Evolutionary conservation across 1,284 basidiomycete species (phyloP).

Genomic region (Fomitopsis palustris): DNA sequence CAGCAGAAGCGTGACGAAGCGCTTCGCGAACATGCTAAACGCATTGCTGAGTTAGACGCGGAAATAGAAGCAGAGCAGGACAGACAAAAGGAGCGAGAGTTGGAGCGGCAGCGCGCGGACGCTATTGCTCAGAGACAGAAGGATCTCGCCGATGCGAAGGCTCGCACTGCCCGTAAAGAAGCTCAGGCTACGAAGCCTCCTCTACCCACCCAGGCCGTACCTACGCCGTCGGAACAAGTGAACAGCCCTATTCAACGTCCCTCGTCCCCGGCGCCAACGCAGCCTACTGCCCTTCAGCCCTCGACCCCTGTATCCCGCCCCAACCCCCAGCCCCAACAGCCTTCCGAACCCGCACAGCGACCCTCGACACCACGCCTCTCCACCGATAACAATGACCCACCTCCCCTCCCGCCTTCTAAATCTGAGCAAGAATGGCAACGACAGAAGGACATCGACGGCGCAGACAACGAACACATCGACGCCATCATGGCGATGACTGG

Average conservation of each 20-base stretch:
- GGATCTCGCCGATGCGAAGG: conserved; percentile 29
- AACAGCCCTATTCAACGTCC: no score
- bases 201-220: not conserved
- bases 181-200: not conserved
- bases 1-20: conserved; percentile 33
- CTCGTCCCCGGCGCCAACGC: no score
- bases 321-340: not conserved
- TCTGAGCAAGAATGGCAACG: conserved; percentile 25
- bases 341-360: not conserved
- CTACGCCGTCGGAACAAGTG: not conserved
- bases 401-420: conserved; percentile 2
- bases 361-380: not conserved
- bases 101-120: conserved; percentile 24
- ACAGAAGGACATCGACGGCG: conserved; percentile 29
- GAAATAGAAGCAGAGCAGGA: conserved; percentile 19
- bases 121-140: conserved; percentile 30
- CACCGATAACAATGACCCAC: not conserved
- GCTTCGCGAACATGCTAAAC: conserved; percentile 27
- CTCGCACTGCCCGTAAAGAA: not conserved
- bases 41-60: conserved; percentile 31
- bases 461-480: conserved; percentile 23
- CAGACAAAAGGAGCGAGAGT: conserved; percentile 25
- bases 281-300: not conserved
- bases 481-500: conserved; percentile 32
- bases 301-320: not conserved